A percentile compares a stretch with the other conserved stretches of the same genome.
These are phyloP conservation scores for Viola pubescens DNA, from an alignment of 441 rosid species.

Conservation along the genomic window DNA sequence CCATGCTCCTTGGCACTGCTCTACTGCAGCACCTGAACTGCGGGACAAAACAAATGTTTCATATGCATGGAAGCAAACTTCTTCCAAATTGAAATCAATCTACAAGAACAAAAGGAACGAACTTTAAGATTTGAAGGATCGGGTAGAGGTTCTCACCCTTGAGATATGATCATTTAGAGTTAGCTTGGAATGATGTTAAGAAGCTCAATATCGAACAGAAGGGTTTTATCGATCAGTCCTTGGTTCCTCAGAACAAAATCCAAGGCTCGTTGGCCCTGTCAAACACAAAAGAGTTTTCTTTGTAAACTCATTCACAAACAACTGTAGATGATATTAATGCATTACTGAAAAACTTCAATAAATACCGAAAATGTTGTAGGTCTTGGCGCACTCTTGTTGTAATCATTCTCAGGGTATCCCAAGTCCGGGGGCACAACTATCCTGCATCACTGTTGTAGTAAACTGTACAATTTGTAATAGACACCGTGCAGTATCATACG, in stretches of 20 bases:
- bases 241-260: conserved; percentile 93
- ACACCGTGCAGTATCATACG: neutral
- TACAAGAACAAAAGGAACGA: neutral
- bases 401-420: conserved; percentile 88
- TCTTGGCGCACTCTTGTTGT: conserved; percentile 68
- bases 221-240: conserved; percentile 90
- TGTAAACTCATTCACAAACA: neutral
- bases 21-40: neutral
- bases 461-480: conserved; percentile 21
- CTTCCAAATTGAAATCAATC: neutral
- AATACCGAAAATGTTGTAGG: conserved; percentile 86
- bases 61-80: neutral
- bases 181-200: conserved; percentile 54
- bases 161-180: conserved; percentile 15
- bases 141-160: conserved; percentile 6
- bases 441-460: conserved; percentile 57
- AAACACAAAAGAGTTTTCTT: conserved; percentile 9
- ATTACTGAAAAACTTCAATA: neutral
- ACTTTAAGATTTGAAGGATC: neutral
- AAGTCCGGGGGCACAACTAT: conserved; percentile 87
- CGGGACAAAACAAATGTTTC: too few species aligned
- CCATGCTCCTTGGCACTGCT: neutral
- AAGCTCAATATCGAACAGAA: conserved; percentile 87
- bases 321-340: neutral
- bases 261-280: conserved; percentile 89